These are phyloP conservation scores for Dendrobium huoshanense DNA, from an alignment of 106 monocot genomes.

Conservation along the genomic window DNA sequence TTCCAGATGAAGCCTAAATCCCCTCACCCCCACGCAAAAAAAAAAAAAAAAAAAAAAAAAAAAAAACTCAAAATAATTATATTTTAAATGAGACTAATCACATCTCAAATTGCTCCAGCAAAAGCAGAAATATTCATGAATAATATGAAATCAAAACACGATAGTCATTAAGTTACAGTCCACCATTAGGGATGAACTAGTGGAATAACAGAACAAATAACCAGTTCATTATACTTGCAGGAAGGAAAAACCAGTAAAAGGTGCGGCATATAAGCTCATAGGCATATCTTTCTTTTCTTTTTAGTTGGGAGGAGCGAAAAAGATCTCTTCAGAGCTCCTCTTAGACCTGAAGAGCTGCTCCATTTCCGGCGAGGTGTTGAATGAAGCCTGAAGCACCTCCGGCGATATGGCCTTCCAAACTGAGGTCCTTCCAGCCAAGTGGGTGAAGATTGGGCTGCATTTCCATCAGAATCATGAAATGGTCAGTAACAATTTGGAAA, in stretches of 20 bases:
- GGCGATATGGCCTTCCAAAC: slow-evolving; percentile 87
- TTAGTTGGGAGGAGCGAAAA: slow-evolving; percentile 78
- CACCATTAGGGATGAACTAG: neutral
- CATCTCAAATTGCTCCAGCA: neutral
- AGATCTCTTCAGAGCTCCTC: slow-evolving; percentile 67
- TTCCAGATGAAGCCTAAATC: too few relatives aligned
- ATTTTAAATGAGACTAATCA: neutral
- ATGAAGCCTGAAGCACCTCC: slow-evolving; percentile 64
- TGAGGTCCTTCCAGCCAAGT: slow-evolving; percentile 77
- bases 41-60: too few relatives aligned
- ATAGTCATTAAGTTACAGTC: neutral
- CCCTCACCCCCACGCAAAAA: too few relatives aligned
- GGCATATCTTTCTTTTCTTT: neutral
- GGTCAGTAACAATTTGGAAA: neutral
- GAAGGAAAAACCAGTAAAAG: neutral
- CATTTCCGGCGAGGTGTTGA: slow-evolving; percentile 55
- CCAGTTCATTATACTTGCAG: too few relatives aligned
- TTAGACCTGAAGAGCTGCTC: slow-evolving; percentile 87
- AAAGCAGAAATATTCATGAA: neutral
- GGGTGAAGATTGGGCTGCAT: slow-evolving; percentile 74
- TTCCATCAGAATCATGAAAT: neutral
- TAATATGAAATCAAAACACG: neutral
- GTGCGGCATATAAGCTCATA: neutral
- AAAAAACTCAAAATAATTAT: too few relatives aligned
- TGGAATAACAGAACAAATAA: too few relatives aligned